A percentile compares a stretch with the other conserved stretches of the same genome.
Evolutionary conservation across 2,329 filamentous ascomycete genomes (phyloP).

Genomic region (Xylariaceae sp.): DNA sequence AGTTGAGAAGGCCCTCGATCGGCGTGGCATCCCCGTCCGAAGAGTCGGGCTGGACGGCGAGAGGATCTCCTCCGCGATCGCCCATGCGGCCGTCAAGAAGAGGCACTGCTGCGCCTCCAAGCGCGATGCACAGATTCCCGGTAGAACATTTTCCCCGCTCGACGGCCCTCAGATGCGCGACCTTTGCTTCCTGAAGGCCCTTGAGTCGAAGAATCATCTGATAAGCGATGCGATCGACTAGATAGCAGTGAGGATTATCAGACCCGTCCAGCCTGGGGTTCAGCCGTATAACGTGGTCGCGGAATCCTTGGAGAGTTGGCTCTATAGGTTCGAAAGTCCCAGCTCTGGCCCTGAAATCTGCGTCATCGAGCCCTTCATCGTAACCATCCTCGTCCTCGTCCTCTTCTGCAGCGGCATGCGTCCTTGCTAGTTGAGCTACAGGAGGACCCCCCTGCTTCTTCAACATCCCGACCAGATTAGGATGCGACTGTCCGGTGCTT

Average conservation of each 20-base stretch:
- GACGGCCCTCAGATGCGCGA: conserved; percentile 60
- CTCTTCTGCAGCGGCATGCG: conserved; percentile 34
- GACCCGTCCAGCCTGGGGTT: conserved; percentile 60
- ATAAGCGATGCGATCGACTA: conserved; percentile 74
- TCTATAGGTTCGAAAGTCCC: conserved; percentile 58
- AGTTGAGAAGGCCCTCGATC: conserved; percentile 60
- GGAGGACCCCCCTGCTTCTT: conserved; percentile 47
- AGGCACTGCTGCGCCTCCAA: conserved; percentile 58
- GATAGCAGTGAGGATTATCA: conserved; percentile 41
- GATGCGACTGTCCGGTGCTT: conserved; percentile 29
- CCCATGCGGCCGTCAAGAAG: conserved; percentile 56
- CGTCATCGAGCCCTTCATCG: conserved; percentile 47
- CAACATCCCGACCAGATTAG: conserved; percentile 42
- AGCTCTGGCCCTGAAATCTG: conserved; percentile 54
- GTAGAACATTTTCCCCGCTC: conserved; percentile 49
- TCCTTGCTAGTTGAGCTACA: conserved; percentile 39
- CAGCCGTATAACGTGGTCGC: conserved; percentile 61
- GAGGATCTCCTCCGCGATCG: conserved; percentile 50
- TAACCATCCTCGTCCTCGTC: conserved; percentile 57
- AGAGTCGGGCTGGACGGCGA: conserved; percentile 45
- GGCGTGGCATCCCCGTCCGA: conserved; percentile 61
- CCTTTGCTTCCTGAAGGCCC: conserved; percentile 59
- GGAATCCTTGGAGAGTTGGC: conserved; percentile 70
- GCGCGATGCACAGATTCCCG: conserved; percentile 53
- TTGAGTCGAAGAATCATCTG: conserved; percentile 78